Conservation (phyloP, 2,329 filamentous ascomycete species). For the Hymenoscyphus salicellus region DNA sequence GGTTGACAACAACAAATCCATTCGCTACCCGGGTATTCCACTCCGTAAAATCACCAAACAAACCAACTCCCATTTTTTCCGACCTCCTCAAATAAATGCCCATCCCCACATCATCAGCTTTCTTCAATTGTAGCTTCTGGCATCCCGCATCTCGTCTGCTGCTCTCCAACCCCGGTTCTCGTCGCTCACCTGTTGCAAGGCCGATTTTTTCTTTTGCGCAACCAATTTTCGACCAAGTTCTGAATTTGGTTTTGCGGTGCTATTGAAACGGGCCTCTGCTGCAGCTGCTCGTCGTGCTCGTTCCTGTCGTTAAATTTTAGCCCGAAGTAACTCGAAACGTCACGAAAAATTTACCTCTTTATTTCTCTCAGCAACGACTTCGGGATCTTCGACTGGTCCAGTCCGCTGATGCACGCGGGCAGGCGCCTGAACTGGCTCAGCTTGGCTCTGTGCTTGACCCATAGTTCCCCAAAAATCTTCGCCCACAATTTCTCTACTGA, state of each 20-base stretch:
- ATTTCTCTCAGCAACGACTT: not conserved
- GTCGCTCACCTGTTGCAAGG: not conserved
- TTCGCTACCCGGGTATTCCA: too few species aligned
- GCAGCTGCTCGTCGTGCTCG: not conserved
- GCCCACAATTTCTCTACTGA: too few species aligned
- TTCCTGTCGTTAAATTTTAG: not conserved
- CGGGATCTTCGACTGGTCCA: not conserved
- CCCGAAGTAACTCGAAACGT: not conserved
- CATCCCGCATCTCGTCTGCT: not conserved
- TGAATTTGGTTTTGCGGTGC: not conserved
- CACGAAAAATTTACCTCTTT: not conserved
- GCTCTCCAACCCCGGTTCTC: not conserved
- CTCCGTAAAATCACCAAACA: too few species aligned
- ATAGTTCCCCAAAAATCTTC: not conserved
- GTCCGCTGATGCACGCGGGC: not conserved
- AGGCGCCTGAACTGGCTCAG: not conserved
- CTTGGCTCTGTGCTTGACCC: not conserved
- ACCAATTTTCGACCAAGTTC: not conserved
- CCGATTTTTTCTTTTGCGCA: not conserved
- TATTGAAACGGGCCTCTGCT: not conserved
- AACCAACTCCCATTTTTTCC: too few species aligned
- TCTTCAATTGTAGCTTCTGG: not conserved
- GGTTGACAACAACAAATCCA: too few species aligned
- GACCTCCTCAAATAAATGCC: not conserved
- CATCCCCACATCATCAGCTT: not conserved